phyloP scores from a whole-genome alignment of 768 basidiomycete genomes.

The Lentinus brumalis region DNA sequence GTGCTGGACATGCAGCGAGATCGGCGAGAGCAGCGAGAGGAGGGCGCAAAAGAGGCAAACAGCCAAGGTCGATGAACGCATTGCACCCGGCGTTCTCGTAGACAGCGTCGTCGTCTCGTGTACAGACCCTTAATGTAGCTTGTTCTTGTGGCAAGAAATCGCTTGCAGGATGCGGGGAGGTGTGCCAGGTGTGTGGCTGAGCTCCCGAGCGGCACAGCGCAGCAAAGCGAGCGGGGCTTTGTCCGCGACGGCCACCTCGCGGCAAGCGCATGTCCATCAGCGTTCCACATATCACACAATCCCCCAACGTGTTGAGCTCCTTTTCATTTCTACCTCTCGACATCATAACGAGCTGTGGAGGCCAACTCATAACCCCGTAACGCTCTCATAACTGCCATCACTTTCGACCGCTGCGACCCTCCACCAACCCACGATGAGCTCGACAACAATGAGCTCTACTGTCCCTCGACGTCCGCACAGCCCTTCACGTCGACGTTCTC shows the following conservation, averaged over 20 bases:
- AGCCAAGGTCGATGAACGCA: slow-evolving; percentile 69
- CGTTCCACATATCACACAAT: slow-evolving; percentile 16
- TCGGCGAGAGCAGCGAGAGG: no score
- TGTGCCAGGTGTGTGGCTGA: no score
- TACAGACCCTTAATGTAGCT: slow-evolving; percentile 19
- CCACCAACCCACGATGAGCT: slow-evolving; percentile 1
- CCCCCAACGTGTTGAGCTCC: slow-evolving; percentile 23
- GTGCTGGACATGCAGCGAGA: no score
- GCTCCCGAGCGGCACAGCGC: slow-evolving; percentile 13
- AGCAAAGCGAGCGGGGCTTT: no score
- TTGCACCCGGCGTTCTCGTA: slow-evolving; percentile 50
- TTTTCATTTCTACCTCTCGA: slow-evolving; percentile 19
- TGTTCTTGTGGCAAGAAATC: no score
- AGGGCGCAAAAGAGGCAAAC: no score
- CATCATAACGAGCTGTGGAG: slow-evolving; percentile 17
- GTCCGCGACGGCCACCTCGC: no score
- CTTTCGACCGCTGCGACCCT: not conserved
- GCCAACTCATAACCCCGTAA: slow-evolving; percentile 8
- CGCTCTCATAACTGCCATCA: slow-evolving; percentile 4
- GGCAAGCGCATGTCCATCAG: no score
- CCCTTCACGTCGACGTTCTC: slow-evolving; percentile 62
- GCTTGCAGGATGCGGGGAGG: no score
- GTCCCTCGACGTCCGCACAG: slow-evolving; percentile 17
- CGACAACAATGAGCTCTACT: slow-evolving; percentile 19
- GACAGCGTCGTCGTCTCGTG: slow-evolving; percentile 16